Evolutionary conservation across 2,329 filamentous ascomycete genomes (phyloP).

Genomic region (Tolypocladium amazonense): DNA sequence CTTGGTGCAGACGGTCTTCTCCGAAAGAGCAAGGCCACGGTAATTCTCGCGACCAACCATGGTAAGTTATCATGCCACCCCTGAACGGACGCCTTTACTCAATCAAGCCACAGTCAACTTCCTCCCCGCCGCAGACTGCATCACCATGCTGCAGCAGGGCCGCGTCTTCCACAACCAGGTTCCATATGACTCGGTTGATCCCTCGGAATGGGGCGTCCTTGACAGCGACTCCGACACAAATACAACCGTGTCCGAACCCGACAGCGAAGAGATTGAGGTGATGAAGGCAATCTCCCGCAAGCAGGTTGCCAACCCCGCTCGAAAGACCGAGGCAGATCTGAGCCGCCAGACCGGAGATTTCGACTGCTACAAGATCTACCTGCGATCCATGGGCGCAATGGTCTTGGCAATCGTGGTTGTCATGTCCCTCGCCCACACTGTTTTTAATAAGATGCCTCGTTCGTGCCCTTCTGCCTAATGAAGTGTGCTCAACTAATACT

Average conservation of each 20-base stretch:
- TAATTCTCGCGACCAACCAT: constrained; percentile 30
- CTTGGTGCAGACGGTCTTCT: constrained; percentile 30
- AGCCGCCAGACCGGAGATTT: neutral
- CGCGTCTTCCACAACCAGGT: constrained; percentile 13
- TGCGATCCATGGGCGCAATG: neutral
- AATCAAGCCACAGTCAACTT: constrained; percentile 4
- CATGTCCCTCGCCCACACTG: neutral
- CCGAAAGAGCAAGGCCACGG: constrained; percentile 22
- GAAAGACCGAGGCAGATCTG: neutral
- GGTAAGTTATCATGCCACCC: neutral
- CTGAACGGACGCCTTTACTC: neutral
- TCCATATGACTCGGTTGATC: constrained; percentile 7
- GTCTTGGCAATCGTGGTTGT: neutral
- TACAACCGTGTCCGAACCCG: neutral
- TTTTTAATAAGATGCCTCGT: neutral
- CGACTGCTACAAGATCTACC: neutral
- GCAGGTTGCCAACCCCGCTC: neutral
- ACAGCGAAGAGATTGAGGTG: neutral
- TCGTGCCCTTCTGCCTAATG: neutral
- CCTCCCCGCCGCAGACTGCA: constrained; percentile 11
- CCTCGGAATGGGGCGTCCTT: neutral
- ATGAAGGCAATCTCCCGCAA: neutral
- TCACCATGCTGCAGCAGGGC: constrained; percentile 14
- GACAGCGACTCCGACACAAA: neutral
- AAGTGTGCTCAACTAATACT: neutral